Base-by-base conservation (phyloP, 148 eudicot genomes). In the Chenopodium quinoa region DNA sequence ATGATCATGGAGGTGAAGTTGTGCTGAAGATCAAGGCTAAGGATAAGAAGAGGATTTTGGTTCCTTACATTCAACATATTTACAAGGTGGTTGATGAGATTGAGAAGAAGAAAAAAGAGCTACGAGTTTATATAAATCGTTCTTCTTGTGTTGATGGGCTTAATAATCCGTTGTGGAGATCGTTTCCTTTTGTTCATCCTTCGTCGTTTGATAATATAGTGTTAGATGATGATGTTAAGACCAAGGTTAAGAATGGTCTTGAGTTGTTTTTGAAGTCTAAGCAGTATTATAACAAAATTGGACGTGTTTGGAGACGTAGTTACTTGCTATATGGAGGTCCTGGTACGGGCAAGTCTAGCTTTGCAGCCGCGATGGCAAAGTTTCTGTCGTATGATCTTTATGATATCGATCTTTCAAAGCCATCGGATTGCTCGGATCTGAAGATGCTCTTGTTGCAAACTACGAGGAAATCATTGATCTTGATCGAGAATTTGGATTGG, bases 331-430 rank as follows among this genome's bases (percentile, higher is more conserved):
- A 89, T 82, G 95, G 95, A 0, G 85, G 90, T 0, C 81, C 93
- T 5, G 93, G 93, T 29, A 92, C 95, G 7, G 95, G 93, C 37
- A 92, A 92, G 78, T 90, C 95, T 32, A 92, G 89, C 62, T 92
- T 90, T 81, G 89, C 89, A 52, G 93, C 93, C 32, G 92, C 87
- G 5, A 89, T 90, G 90, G 86, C 92, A 0, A 90, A 88, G 71
- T 83, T 84, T 50, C 46, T 92, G 34, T 68, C 82, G 52, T 92
- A 92, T 77, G 93, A 91, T 79, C 78, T 92, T 4, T 92, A 91
- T 78, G 90, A 89, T 32, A 66, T 92, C 40, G 92, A 90, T 75
- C 65, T 92, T 4, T 84, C 90, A 7, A 89, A 84, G 29, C 82
- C 86, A 27, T 54, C 69, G 4, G 78, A 86, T 71, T 91, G 88